Percentiles rank a stretch among this genome's conserved stretches.
These are phyloP conservation scores for Cyberlindnera bimundalis DNA, from an alignment of 805 yeast genomes.

Conservation along the genomic window DNA sequence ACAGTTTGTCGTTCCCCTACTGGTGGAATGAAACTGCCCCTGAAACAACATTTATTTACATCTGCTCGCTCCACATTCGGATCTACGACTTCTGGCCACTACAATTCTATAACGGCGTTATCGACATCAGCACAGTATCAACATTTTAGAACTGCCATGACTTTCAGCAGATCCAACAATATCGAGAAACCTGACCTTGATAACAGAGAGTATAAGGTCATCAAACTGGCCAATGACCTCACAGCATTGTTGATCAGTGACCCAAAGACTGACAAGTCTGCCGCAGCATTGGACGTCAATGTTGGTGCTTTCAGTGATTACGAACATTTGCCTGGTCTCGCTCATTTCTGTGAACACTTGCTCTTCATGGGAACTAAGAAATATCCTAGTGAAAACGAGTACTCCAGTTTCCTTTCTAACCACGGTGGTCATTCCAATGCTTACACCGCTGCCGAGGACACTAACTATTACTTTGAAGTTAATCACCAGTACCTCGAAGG, in stretches of 20 bases:
- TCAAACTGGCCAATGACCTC: slow-evolving; percentile 56
- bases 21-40: slow-evolving; percentile 2
- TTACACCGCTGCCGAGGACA: slow-evolving; percentile 82
- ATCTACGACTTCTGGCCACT: neutral
- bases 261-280: slow-evolving; percentile 67
- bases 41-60: neutral
- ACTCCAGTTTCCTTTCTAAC: slow-evolving; percentile 67
- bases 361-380: slow-evolving; percentile 78
- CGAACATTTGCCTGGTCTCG: slow-evolving; percentile 62
- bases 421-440: slow-evolving; percentile 93
- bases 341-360: slow-evolving; percentile 74
- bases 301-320: slow-evolving; percentile 76
- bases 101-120: neutral
- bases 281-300: slow-evolving; percentile 76
- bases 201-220: slow-evolving; percentile 68
- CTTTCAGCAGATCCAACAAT: slow-evolving; percentile 24
- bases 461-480: slow-evolving; percentile 88
- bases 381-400: slow-evolving; percentile 77
- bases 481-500: slow-evolving; percentile 73
- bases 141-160: slow-evolving; percentile 5
- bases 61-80: neutral
- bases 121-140: neutral
- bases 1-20: no score
- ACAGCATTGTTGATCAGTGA: slow-evolving; percentile 65
- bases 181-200: slow-evolving; percentile 50